Evolutionary conservation across 441 rosid species (phyloP), one percentile per base, ranked within the genome.

Genomic region (Heliophila coronopifolia): DNA sequence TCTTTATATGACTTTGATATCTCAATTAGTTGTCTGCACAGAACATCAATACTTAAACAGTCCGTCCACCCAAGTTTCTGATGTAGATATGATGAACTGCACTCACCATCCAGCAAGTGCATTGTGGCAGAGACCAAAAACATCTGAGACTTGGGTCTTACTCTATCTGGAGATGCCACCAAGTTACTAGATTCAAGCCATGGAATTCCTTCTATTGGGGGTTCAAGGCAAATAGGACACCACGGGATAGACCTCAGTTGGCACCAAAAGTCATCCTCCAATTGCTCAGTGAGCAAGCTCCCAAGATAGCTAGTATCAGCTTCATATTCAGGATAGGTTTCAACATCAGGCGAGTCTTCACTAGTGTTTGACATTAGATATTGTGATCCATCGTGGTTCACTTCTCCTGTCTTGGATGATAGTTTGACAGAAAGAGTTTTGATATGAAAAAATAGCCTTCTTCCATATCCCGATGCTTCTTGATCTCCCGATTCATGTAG

Each of bases 91-190:
- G 51, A 54, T 11, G 87, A 81, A 34, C 51, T 50, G 56, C 81
- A 78, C 35, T 92, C 86, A 36, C 81, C 84, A 68, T 81, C 95
- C 57, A 87, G 78, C 32, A 92, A 64, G 71, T 85, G 82, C 93
- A 81, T 70, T 51, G 73, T 48, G 46, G 84, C 75, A 26, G 98
- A 87, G 38, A 83, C 81, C 65, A 73, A 60, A 88, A 88, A 81
- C 84, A 83, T 78, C 66, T 87, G 95, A 33, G 95, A 78, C 72
- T 76, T 77, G 56, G 98, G 98, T 65, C 98, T 85, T 58, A 92
- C 92, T 47, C 49, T 59, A 67, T 73, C 71, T 31, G 96, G 96
- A 64, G 84, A 68, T 59, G 85, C 89, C 30, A 83, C 84, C 68
- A 65, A 74, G 66, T 36, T 68, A 63, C 65, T 59, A 26, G 86